Percentiles rank a stretch among this genome's conserved stretches.
phyloP scores from a whole-genome alignment of 2,329 filamentous ascomycete genomes.

The Claviceps purpurea region DNA sequence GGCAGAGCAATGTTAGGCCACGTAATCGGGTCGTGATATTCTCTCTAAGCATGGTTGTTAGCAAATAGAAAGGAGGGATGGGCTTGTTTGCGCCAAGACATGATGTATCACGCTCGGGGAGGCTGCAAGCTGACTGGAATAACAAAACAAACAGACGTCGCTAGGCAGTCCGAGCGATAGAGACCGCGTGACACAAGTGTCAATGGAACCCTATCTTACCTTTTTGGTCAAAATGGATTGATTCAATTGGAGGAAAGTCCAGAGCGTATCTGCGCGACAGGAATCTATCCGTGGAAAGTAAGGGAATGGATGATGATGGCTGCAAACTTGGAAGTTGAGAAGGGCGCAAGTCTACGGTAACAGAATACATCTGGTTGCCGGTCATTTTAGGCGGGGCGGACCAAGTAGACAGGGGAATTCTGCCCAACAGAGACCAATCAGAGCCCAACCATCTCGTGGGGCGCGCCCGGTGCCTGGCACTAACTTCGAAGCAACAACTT shows the following conservation, averaged over 20 bases:
- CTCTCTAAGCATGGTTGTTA: not conserved
- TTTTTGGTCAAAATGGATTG: not conserved
- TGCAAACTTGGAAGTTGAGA: not conserved
- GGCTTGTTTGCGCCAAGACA: not conserved
- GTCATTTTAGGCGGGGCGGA: not conserved
- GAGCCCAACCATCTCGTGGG: not conserved
- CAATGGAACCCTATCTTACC: not conserved
- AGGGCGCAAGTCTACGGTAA: not conserved
- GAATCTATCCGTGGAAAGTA: not conserved
- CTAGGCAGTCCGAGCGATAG: not conserved
- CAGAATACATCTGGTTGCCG: not conserved
- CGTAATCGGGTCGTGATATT: not conserved
- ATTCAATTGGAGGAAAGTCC: not conserved
- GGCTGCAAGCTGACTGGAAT: not conserved
- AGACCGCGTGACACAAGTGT: not conserved
- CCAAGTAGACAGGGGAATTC: not conserved
- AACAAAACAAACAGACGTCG: not conserved
- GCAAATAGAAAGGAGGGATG: not conserved
- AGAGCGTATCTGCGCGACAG: not conserved
- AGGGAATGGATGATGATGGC: not conserved
- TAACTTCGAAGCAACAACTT: not conserved
- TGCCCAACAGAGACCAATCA: constrained; percentile 3
- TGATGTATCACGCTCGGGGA: not conserved
- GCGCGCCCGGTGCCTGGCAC: not conserved
- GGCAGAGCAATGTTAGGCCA: not conserved